A percentile compares a stretch with the other conserved stretches of the same genome.
Evolutionary conservation across 345 rosid genomes (phyloP).

Genomic region (Gossypium arboreum): DNA sequence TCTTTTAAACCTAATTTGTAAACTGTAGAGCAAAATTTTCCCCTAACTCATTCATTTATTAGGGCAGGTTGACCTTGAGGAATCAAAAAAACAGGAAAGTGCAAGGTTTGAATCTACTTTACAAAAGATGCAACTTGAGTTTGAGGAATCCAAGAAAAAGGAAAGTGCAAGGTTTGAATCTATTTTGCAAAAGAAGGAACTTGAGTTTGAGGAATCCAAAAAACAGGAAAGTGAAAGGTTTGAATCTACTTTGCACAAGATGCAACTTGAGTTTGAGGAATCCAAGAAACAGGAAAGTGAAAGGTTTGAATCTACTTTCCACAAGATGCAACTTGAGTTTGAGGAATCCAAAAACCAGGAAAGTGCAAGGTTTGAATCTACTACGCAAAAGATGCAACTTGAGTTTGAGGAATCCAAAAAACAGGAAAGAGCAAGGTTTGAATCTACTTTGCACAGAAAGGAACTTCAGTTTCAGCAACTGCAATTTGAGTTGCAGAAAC

Average conservation of each 20-base stretch:
- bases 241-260: neutral
- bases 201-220: constrained; percentile 11
- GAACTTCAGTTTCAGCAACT: neutral
- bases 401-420: constrained; percentile 30
- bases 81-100: constrained; percentile 39
- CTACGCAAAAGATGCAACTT: constrained; percentile 10
- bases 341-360: neutral
- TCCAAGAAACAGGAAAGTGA: neutral
- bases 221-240: neutral
- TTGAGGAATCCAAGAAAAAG: constrained; percentile 39
- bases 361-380: constrained; percentile 1
- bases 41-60: constrained; percentile 17
- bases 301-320: neutral
- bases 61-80: constrained; percentile 68
- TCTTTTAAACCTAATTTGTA: neutral
- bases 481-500: neutral
- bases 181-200: neutral
- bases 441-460: neutral
- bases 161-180: neutral
- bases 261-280: constrained; percentile 5
- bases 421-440: neutral
- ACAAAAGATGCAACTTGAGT: constrained; percentile 41
- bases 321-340: constrained; percentile 34
- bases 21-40: neutral
- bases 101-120: constrained; percentile 37